A percentile compares a stretch with the other conserved stretches of the same genome.
Evolutionary conservation across 2,329 filamentous ascomycete species (phyloP).

Genomic region (Aspergillus tanneri): DNA sequence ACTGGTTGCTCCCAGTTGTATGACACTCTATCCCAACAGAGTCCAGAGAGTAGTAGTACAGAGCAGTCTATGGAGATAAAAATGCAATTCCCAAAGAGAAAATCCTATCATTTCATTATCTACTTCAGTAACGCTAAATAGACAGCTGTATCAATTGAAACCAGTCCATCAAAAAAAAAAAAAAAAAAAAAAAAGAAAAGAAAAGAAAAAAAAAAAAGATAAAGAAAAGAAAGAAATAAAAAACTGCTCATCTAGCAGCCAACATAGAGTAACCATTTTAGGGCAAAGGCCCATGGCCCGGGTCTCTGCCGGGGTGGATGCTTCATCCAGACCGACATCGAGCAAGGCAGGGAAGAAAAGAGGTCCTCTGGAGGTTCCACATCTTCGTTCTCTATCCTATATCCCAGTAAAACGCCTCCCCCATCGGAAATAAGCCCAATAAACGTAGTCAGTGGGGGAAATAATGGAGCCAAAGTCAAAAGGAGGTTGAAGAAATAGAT

Average conservation of each 20-base stretch:
- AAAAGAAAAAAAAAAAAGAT: too few relatives aligned
- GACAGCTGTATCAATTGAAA: slow-evolving; percentile 17
- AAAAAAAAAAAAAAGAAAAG: too few relatives aligned
- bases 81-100: too few relatives aligned
- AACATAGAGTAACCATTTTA: too few relatives aligned
- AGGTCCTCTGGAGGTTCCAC: slow-evolving; percentile 14
- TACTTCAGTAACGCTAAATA: slow-evolving; percentile 21
- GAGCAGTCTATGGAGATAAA: too few relatives aligned
- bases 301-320: slow-evolving; percentile 9
- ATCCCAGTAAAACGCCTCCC: slow-evolving; percentile 30
- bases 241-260: too few relatives aligned
- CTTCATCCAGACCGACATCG: not conserved
- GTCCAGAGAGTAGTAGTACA: not conserved
- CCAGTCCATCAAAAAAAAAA: slow-evolving; percentile 10
- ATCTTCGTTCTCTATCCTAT: slow-evolving; percentile 32
- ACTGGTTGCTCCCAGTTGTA: slow-evolving; percentile 8
- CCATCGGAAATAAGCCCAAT: slow-evolving; percentile 23
- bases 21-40: not conserved
- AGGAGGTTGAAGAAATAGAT: slow-evolving; percentile 12
- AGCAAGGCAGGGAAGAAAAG: slow-evolving; percentile 20
- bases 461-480: too few relatives aligned
- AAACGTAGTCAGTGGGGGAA: too few relatives aligned
- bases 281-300: too few relatives aligned
- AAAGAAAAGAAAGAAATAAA: too few relatives aligned
- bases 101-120: slow-evolving; percentile 11